Evolutionary conservation across 805 yeast species (phyloP).

Genomic region (Sugiyamaella lignohabitans): DNA sequence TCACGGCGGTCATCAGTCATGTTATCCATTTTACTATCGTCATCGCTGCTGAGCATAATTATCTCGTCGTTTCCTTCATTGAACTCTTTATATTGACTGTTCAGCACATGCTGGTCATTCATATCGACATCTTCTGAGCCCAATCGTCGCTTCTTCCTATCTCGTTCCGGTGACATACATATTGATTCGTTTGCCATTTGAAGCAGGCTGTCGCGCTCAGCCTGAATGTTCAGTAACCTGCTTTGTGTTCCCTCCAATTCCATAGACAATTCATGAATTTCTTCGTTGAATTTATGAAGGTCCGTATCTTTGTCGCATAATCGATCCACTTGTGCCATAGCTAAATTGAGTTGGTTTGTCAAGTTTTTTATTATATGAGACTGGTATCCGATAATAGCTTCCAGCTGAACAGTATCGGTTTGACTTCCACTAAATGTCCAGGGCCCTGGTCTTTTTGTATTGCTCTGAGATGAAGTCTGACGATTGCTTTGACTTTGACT

Average conservation of each 20-base stretch:
- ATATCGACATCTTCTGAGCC: not conserved
- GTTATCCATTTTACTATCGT: too few relatives aligned
- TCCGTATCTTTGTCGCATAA: not conserved
- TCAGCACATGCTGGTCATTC: too few relatives aligned
- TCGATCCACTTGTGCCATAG: not conserved
- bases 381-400: not conserved
- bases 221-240: not conserved
- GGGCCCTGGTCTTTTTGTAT: not conserved
- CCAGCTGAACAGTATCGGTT: not conserved
- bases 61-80: too few relatives aligned
- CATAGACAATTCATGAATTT: too few relatives aligned
- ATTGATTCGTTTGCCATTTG: not conserved
- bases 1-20: not conserved
- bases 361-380: not conserved
- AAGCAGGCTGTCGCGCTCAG: not conserved
- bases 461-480: not conserved
- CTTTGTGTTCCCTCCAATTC: not conserved
- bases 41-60: too few relatives aligned
- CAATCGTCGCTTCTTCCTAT: not conserved
- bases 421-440: not conserved
- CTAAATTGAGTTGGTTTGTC: not conserved
- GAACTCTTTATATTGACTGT: too few relatives aligned
- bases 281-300: too few relatives aligned
- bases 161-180: not conserved
- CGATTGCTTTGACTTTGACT: not conserved